A percentile compares a stretch with the other conserved stretches of the same genome.
phyloP scores from a whole-genome alignment of 768 basidiomycete species.

The Termitomyces sp. region DNA sequence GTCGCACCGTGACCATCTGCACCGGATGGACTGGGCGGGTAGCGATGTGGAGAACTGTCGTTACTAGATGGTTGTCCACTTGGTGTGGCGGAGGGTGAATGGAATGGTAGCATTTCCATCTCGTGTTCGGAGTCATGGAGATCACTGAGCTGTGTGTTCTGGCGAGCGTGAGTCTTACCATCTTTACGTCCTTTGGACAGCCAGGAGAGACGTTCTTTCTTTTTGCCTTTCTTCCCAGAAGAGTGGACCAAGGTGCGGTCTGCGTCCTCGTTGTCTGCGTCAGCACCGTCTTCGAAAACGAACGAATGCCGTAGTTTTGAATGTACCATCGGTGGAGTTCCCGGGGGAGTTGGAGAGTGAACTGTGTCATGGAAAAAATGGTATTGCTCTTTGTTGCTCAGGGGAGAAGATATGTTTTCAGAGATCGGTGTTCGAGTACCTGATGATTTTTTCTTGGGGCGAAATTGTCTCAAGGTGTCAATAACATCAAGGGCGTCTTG shows the following conservation, averaged over 20 bases:
- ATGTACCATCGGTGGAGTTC: background rate
- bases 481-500: conserved; percentile 49
- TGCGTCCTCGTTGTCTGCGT: conserved; percentile 15
- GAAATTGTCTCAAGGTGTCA: conserved; percentile 63
- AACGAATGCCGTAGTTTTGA: conserved; percentile 10
- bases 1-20: conserved; percentile 8
- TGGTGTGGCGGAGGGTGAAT: conserved; percentile 7
- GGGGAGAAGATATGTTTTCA: conserved; percentile 19
- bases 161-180: background rate
- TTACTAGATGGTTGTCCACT: conserved; percentile 2
- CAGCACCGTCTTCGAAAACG: conserved; percentile 6
- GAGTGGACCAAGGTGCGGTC: conserved; percentile 6
- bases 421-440: conserved; percentile 42
- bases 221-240: conserved; percentile 11
- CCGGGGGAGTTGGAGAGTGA: conserved; percentile 17
- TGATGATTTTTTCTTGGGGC: conserved; percentile 38
- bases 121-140: conserved; percentile 1
- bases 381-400: conserved; percentile 39
- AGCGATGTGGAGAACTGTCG: conserved; percentile 23
- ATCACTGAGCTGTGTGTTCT: background rate
- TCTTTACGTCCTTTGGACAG: background rate
- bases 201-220: conserved; percentile 14
- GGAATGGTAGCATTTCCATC: conserved; percentile 3
- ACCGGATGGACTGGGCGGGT: conserved; percentile 30
- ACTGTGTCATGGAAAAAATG: conserved; percentile 28